Evolutionary conservation across 2,329 filamentous ascomycete species (phyloP).

Genomic region (Phialocephala subalpina): DNA sequence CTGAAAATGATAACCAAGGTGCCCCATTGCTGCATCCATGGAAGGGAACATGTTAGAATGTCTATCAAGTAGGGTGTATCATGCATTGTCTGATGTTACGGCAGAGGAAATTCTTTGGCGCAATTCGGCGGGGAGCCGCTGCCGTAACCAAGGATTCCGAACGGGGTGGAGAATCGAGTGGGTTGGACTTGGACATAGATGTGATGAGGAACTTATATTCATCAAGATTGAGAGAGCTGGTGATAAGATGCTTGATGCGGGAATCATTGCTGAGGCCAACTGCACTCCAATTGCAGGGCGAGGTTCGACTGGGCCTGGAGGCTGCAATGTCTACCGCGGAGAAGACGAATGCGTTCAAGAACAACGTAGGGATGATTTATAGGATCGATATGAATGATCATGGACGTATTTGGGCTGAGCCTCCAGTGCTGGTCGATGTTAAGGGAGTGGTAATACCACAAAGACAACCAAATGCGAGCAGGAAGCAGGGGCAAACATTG

Average conservation of each 20-base stretch:
- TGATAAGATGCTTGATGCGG: constrained; percentile 13
- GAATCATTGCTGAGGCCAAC: constrained; percentile 3
- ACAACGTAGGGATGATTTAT: background rate
- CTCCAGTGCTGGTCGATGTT: background rate
- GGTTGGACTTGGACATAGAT: background rate
- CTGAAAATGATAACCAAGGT: background rate
- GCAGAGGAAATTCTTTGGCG: background rate
- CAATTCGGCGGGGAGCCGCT: no score
- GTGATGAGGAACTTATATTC: background rate
- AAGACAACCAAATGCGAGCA: no score
- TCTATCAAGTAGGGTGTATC: constrained; percentile 14
- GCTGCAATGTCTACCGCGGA: background rate
- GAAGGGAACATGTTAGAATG: constrained; percentile 5
- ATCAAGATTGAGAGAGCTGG: constrained; percentile 6
- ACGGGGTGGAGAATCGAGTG: background rate
- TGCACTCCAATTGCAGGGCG: background rate
- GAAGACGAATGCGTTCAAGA: background rate
- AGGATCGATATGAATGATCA: background rate
- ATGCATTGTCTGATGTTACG: background rate
- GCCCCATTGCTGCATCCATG: background rate
- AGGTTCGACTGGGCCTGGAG: background rate
- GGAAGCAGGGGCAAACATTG: no score
- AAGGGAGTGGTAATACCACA: no score
- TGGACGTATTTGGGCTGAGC: background rate
- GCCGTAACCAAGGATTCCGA: background rate